phyloP scores from a whole-genome alignment of 257 asterid genomes.

The Nicotiana undulata region DNA sequence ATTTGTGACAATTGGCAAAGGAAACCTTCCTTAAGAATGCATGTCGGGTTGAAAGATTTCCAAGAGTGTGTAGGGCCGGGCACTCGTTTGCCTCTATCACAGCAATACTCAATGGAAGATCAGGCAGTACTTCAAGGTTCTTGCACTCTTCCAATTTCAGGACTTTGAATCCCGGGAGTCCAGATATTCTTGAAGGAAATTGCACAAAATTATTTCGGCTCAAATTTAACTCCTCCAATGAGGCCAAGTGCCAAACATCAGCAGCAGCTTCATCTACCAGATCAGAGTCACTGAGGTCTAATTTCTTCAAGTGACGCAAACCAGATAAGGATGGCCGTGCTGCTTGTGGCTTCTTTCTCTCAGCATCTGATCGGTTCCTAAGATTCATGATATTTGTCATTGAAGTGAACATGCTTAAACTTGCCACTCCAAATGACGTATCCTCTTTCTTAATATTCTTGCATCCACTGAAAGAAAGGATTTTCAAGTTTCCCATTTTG shows the following conservation, averaged over 20 bases:
- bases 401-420: not conserved
- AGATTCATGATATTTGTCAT: not conserved
- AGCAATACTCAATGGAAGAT: conserved; percentile 13
- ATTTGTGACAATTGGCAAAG: not conserved
- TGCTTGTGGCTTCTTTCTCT: not conserved
- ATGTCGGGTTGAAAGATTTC: conserved; percentile 6
- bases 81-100: conserved; percentile 14
- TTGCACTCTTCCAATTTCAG: conserved; percentile 11
- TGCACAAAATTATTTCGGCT: not conserved
- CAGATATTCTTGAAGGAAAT: conserved; percentile 10
- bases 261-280: not conserved
- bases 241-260: conserved; percentile 1
- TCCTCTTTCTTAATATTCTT: not conserved
- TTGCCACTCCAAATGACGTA: not conserved
- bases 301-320: not conserved
- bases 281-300: conserved; percentile 9
- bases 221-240: conserved; percentile 15
- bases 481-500: conserved; percentile 3
- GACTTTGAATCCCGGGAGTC: conserved; percentile 2
- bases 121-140: conserved; percentile 8
- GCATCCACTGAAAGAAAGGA: conserved; percentile 14
- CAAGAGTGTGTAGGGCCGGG: not conserved
- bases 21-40: conserved; percentile 12
- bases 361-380: not conserved
- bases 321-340: conserved; percentile 7